Base-by-base conservation (phyloP, 306 rosid species). In the Hippophae rhamnoides region DNA sequence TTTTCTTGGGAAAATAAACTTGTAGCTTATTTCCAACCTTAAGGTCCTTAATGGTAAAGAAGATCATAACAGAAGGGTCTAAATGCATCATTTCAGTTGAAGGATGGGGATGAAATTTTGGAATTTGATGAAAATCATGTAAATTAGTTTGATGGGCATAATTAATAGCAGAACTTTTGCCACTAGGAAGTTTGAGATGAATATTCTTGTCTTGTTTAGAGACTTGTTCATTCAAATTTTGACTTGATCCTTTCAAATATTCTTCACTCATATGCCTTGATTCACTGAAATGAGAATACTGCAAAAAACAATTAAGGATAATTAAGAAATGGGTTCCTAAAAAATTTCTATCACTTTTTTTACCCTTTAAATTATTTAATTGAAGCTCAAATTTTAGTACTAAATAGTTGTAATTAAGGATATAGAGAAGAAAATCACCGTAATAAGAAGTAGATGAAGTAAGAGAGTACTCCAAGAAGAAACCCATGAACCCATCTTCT, bases 1-100 rank as follows among this genome's bases (percentile, higher is more conserved):
- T 72, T 72, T 84, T 73, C 72, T 86, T 86, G 7, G 84, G 95
- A 43, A 90, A 86, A 60, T 78, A 68, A 38, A 90, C 47, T 1
- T 82, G 74, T 82, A 84, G 76, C 26, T 62, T 82, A 69, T 81
- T 72, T 6, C 95, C 89, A 5, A 61, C 64, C 41, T 72, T 65
- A 5, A 82, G 61, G 63, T 90, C 90, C 13, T 75, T 62, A 4
- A 77, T n/a, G 44, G 89, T 82, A 67, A 90, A 81, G 76, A 90
- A 90, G 54, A 84, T 70, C 82, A 58, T 90, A 7, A 66, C 6
- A 11, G 75, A 67, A 71, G 86, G 80, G 25, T 84, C 86, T 55
- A 70, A 55, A 23, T 75, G 74, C 66, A 61, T 48, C 75, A 56
- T 67, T 13, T 12, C 14, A 49, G 53, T 75, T 79, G 9, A 71